Evolutionary conservation across 2,329 filamentous ascomycete species (phyloP).

Genomic region (Trematosphaeria pertusa): DNA sequence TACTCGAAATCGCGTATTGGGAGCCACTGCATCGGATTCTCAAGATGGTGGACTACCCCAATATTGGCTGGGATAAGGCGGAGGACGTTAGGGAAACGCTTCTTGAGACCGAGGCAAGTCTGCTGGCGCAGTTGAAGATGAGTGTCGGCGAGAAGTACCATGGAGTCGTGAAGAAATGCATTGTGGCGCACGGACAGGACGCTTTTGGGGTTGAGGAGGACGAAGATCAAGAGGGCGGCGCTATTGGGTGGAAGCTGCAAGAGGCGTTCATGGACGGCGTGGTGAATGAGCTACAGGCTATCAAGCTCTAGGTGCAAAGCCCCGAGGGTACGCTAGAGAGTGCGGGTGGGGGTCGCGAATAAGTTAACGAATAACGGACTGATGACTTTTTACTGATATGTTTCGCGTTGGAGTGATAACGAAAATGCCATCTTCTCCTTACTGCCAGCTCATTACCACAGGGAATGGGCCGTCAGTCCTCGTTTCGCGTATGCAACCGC

Average conservation of each 20-base stretch:
- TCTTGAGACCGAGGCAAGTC: neutral
- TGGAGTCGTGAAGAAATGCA: neutral
- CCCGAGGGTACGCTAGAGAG: no score
- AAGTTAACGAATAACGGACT: no score
- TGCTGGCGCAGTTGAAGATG: neutral
- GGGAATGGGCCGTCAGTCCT: no score
- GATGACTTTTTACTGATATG: no score
- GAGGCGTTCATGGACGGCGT: neutral
- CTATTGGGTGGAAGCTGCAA: neutral
- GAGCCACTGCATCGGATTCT: constrained; percentile 18
- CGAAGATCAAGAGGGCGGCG: neutral
- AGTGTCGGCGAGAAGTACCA: neutral
- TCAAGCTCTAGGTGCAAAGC: no score
- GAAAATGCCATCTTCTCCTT: no score
- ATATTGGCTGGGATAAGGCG: neutral
- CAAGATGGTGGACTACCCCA: neutral
- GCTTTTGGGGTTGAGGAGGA: neutral
- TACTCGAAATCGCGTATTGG: constrained; percentile 59
- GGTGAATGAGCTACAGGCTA: neutral
- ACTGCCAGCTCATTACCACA: no score
- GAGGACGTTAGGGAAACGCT: neutral
- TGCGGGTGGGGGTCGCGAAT: no score
- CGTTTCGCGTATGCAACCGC: no score
- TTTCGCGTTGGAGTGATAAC: no score
- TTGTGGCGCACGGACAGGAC: neutral